Base-by-base conservation (phyloP, 306 rosid species). In the Vigna reflexopilosa region DNA sequence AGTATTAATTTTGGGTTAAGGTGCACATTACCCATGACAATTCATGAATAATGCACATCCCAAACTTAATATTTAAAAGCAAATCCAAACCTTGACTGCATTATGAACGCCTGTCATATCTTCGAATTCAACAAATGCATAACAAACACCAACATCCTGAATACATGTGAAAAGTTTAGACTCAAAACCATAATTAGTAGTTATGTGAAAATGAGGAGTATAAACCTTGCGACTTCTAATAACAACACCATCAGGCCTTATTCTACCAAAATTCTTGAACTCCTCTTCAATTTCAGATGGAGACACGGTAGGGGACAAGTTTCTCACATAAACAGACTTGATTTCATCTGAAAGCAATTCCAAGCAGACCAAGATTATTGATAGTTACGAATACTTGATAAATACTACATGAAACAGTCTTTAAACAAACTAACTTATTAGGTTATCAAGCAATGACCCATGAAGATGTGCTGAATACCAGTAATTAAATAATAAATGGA, bases 91-190 rank as follows among this genome's bases (percentile, higher is more conserved):
- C 99, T 91, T 85, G 87, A 95, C 85, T 47, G 99, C 98, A 77
- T 91, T 95, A 58, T 86, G 96, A 79, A 95, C 98, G 19, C 99
- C 96, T 8, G 85, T 73, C 80, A 89, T 83, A 66, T 93, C 97
- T 89, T 93, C 96, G 34, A 95, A 95, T 82, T 95, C 98, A 75
- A 95, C 96, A 85, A 95, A 95, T 54, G 99, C 99, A 28, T 95
- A 95, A 87, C 99, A 93, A 51, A 93, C 93, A 55, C 99, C 99
- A 84, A 95, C 93, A 73, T 95, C 99, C 98, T 94, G 95, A 70
- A 81, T 56, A 80, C 22, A 73, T 67, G 20, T n/a, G 58, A 69
- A 80, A 59, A 38, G 26, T 73, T 83, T 38, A 78, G 84, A 79
- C 72, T 58, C 54, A 54, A 24, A 50, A 49, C 62, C 67, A 45